Percentiles rank a stretch among this genome's conserved stretches.
These are phyloP conservation scores for Colletotrichum caudatum DNA, from an alignment of 2,329 filamentous ascomycete species.

Conservation along the genomic window DNA sequence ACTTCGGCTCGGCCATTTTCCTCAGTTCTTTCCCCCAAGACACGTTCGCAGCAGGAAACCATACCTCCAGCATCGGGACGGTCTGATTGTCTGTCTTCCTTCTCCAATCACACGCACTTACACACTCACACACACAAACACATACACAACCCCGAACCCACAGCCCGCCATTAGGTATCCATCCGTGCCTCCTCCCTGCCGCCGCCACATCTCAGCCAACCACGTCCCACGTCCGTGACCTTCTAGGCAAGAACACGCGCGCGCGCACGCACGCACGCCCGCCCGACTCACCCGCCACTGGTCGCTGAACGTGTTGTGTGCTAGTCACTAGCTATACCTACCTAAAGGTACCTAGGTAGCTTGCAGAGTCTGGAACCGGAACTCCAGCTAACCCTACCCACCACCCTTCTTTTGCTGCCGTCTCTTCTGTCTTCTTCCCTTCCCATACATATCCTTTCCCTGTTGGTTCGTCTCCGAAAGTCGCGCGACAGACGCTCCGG, in stretches of 20 bases:
- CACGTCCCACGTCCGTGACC: conserved; percentile 14
- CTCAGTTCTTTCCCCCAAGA: conserved; percentile 6
- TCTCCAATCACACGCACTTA: conserved; percentile 12
- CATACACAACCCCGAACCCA: neutral
- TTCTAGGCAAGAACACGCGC: conserved; percentile 21
- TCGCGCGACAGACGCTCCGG: conserved; percentile 12
- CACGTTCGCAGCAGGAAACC: conserved; percentile 2
- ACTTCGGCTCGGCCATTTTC: conserved; percentile 36
- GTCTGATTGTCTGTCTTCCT: conserved; percentile 11
- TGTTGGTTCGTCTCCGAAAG: neutral
- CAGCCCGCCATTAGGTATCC: neutral
- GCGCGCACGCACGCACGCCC: neutral
- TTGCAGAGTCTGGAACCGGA: conserved; percentile 1
- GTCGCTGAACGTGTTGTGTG: conserved; percentile 9
- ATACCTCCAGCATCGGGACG: conserved; percentile 5
- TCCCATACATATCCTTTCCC: neutral
- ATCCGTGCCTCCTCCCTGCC: conserved; percentile 5
- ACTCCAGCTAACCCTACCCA: conserved; percentile 1
- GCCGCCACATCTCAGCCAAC: conserved; percentile 9
- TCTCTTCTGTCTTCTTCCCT: neutral
- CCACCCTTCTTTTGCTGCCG: neutral
- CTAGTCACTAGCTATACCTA: neutral
- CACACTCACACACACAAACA: neutral
- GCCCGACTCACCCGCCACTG: neutral
- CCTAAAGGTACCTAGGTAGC: neutral